A percentile compares a stretch with the other conserved stretches of the same genome.
Evolutionary conservation across 345 rosid genomes (phyloP).

Genomic region (Dovyalis caffra): DNA sequence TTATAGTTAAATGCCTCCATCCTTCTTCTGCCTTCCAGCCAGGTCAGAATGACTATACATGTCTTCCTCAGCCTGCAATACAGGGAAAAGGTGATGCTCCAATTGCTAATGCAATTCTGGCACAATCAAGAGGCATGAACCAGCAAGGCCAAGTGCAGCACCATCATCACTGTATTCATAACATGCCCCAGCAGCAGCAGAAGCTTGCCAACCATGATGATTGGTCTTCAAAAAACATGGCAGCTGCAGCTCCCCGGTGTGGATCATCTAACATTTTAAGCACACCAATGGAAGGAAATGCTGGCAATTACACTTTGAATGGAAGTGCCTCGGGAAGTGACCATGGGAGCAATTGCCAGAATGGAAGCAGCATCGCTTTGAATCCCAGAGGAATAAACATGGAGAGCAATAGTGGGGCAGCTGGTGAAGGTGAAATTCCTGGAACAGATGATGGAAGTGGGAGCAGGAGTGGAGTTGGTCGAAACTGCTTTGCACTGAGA

Average conservation of each 20-base stretch:
- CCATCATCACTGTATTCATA: conserved; percentile 33
- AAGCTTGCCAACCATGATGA: conserved; percentile 22
- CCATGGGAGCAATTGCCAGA: conserved; percentile 47
- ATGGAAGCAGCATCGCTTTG: conserved; percentile 30
- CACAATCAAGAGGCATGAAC: conserved; percentile 24
- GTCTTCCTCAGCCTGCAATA: conserved; percentile 16
- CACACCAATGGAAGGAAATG: conserved; percentile 20
- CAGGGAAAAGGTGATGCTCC: conserved; percentile 29
- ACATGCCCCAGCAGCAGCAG: conserved; percentile 20
- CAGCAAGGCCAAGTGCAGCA: conserved; percentile 39
- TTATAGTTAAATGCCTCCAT: conserved; percentile 25
- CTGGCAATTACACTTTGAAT: conserved; percentile 32
- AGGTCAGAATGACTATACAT: conserved; percentile 21
- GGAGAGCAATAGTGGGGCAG: conserved; percentile 29
- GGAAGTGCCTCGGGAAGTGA: conserved; percentile 48
- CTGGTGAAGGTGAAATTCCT: conserved; percentile 9
- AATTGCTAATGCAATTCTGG: conserved; percentile 4
- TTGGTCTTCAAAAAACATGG: conserved; percentile 19
- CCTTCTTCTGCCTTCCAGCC: conserved; percentile 32
- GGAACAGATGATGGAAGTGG: conserved; percentile 26
- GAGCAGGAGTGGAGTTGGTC: conserved; percentile 21
- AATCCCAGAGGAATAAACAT: conserved; percentile 28
- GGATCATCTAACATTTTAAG: conserved; percentile 35
- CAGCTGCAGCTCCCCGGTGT: conserved; percentile 27
- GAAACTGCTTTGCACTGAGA: conserved; percentile 35